These are phyloP conservation scores for Penicillium malachiteum DNA, from an alignment of 495 filamentous ascomycete species.

Conservation along the genomic window DNA sequence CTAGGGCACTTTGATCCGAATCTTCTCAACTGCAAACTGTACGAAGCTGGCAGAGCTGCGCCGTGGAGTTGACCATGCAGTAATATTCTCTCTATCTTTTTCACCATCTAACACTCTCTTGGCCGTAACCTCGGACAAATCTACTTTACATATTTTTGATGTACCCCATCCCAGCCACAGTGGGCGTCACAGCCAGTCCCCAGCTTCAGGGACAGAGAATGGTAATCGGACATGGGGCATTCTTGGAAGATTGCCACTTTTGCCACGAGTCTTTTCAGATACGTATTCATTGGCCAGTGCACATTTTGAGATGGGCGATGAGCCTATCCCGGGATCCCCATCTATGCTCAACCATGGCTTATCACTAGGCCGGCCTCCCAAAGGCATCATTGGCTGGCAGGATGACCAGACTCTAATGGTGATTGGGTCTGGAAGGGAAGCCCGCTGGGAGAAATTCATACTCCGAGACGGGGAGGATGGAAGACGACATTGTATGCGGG, in stretches of 20 bases:
- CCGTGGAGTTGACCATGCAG: conserved; percentile 83
- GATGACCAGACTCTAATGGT: conserved; percentile 68
- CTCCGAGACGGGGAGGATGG: conserved; percentile 64
- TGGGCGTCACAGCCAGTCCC: conserved; percentile 34
- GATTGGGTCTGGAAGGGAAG: conserved; percentile 77
- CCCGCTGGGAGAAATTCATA: conserved; percentile 80
- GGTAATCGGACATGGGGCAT: conserved; percentile 74
- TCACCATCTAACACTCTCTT: conserved; percentile 74
- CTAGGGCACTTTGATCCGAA: conserved; percentile 82
- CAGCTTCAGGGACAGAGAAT: conserved; percentile 40
- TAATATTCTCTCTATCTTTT: conserved; percentile 83
- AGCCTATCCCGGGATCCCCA: conserved; percentile 46
- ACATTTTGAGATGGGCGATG: conserved; percentile 78
- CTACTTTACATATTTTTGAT: conserved; percentile 91
- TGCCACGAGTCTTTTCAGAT: conserved; percentile 80
- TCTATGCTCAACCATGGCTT: conserved; percentile 44
- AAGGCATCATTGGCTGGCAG: conserved; percentile 77
- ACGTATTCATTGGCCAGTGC: conserved; percentile 74
- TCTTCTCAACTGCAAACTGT: conserved; percentile 75
- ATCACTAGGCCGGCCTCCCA: conserved; percentile 58
- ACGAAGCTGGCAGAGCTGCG: conserved; percentile 79
- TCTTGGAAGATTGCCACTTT: conserved; percentile 70
- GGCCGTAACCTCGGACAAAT: conserved; percentile 96
- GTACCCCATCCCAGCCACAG: conserved; percentile 47
- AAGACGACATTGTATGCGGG: conserved; percentile 57